Evolutionary conservation across 2,329 filamentous ascomycete species (phyloP).

Genomic region (Helotiales sp.): DNA sequence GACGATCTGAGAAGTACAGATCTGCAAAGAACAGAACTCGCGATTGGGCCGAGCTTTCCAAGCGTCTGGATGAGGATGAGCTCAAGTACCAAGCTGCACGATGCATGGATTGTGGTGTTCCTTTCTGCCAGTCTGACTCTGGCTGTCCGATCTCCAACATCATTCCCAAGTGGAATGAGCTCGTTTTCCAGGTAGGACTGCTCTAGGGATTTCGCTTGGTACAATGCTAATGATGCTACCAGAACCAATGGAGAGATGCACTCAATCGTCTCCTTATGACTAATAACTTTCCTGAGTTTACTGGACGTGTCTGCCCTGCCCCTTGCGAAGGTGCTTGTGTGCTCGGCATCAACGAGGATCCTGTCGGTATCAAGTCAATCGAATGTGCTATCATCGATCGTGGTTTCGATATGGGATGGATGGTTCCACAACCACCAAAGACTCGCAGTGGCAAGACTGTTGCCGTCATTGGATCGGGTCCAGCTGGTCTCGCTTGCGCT

Average conservation of each 20-base stretch:
- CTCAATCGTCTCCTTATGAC: conserved; percentile 91
- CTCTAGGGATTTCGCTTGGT: too few relatives aligned
- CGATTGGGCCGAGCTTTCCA: conserved; percentile 91
- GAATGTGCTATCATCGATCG: conserved; percentile 98
- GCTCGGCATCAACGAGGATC: conserved; percentile 93
- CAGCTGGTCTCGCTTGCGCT: conserved; percentile 83
- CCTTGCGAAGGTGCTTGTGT: conserved; percentile 97
- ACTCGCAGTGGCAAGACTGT: conserved; percentile 85
- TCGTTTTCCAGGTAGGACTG: conserved; percentile 54
- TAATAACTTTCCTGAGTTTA: conserved; percentile 98
- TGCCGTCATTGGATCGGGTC: conserved; percentile 88
- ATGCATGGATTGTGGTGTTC: conserved; percentile 98
- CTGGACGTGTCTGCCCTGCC: conserved; percentile 92
- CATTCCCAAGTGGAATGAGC: conserved; percentile 94
- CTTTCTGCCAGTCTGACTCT: conserved; percentile 95
- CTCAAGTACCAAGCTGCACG: conserved; percentile 95
- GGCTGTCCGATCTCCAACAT: conserved; percentile 97
- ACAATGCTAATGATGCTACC: not conserved
- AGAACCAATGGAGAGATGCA: conserved; percentile 84
- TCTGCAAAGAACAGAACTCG: conserved; percentile 79
- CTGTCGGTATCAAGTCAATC: conserved; percentile 97
- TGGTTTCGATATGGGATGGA: conserved; percentile 98
- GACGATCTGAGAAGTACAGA: conserved; percentile 91
- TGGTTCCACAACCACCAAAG: conserved; percentile 78
- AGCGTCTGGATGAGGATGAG: conserved; percentile 87